A percentile compares a stretch with the other conserved stretches of the same genome.
phyloP scores from a whole-genome alignment of 768 basidiomycete genomes.

The Agrocybe praecox region DNA sequence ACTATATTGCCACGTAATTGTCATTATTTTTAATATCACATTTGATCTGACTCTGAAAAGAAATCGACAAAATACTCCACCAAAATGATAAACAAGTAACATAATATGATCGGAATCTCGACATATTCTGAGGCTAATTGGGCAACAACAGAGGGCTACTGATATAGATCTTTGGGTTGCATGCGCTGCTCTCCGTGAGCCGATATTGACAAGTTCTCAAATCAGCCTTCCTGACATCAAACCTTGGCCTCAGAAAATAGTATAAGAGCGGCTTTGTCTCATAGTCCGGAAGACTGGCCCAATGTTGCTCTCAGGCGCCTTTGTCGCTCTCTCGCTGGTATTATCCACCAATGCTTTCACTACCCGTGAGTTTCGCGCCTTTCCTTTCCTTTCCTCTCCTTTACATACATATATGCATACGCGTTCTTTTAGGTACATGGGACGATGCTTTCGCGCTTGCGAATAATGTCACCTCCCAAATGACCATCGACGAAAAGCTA shows the following conservation, averaged over 20 bases:
- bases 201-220: neutral
- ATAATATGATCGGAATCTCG: too few relatives aligned
- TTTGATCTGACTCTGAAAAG: too few relatives aligned
- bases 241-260: neutral
- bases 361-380: slow-evolving; percentile 8
- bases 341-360: slow-evolving; percentile 4
- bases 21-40: too few relatives aligned
- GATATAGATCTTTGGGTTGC: too few relatives aligned
- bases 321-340: slow-evolving; percentile 2
- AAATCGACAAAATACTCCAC: too few relatives aligned
- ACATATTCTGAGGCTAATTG: too few relatives aligned
- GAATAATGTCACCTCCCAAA: slow-evolving; percentile 32
- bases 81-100: too few relatives aligned
- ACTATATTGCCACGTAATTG: too few relatives aligned
- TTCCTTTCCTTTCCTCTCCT: neutral
- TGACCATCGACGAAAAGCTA: slow-evolving; percentile 49
- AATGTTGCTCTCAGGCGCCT: slow-evolving; percentile 1
- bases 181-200: neutral
- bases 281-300: neutral
- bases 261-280: neutral
- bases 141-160: too few relatives aligned
- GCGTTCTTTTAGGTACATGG: slow-evolving; percentile 41
- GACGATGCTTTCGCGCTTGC: slow-evolving; percentile 43
- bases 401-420: neutral
- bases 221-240: neutral